These are phyloP conservation scores for Tetrapisispora arboricola DNA, from an alignment of 805 yeast genomes.

Conservation along the genomic window DNA sequence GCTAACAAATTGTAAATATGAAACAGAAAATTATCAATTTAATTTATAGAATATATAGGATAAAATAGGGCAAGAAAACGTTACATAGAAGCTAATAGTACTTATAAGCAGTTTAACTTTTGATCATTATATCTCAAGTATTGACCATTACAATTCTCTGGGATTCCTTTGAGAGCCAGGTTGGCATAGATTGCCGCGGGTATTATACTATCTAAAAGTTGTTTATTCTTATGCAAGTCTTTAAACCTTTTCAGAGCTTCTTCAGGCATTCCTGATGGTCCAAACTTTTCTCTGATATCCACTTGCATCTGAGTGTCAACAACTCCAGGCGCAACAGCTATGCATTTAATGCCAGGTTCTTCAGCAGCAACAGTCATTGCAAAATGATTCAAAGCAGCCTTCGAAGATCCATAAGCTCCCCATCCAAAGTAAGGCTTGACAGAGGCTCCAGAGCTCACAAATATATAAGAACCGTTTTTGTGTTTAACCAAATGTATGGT, in stretches of 20 bases:
- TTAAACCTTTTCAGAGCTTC: slow-evolving; percentile 52
- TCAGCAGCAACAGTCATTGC: slow-evolving; percentile 59
- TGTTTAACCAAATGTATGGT: slow-evolving; percentile 48
- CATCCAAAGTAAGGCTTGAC: slow-evolving; percentile 41
- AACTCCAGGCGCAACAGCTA: slow-evolving; percentile 89
- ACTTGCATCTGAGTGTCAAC: slow-evolving; percentile 87
- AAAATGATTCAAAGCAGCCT: slow-evolving; percentile 82
- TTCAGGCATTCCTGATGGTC: slow-evolving; percentile 49
- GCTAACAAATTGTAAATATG: too few relatives aligned
- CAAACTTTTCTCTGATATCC: slow-evolving; percentile 56
- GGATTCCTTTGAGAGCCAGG: slow-evolving; percentile 52
- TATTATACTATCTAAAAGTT: slow-evolving; percentile 54
- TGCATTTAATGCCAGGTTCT: slow-evolving; percentile 39
- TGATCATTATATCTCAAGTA: slow-evolving; percentile 53
- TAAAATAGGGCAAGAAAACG: background rate
- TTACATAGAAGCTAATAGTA: background rate
- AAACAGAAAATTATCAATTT: too few relatives aligned
- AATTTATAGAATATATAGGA: slow-evolving; percentile 1
- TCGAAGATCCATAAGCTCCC: slow-evolving; percentile 88
- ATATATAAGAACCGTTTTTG: slow-evolving; percentile 53
- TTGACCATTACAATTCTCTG: slow-evolving; percentile 49
- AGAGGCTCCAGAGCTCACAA: slow-evolving; percentile 87
- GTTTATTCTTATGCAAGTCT: slow-evolving; percentile 46
- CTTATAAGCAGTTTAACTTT: slow-evolving; percentile 5
- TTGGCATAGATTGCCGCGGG: slow-evolving; percentile 67